Evolutionary conservation across 352 stramenopile species (phyloP).

Genomic region (Nannochloropsis limnetica): DNA sequence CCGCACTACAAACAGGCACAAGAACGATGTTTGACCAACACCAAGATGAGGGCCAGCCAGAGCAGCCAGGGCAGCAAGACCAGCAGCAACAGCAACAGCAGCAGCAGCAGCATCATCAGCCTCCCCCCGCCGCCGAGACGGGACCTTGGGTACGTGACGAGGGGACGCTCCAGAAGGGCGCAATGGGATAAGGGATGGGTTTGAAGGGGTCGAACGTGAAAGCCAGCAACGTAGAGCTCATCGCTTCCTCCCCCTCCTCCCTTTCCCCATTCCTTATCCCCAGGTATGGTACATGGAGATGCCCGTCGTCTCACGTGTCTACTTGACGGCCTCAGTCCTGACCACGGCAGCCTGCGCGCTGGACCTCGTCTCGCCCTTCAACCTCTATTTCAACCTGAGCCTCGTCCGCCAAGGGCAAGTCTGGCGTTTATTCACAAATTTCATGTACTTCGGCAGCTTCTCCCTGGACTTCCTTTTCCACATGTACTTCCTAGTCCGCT

Average conservation of each 20-base stretch:
- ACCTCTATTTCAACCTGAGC: constrained; percentile 82
- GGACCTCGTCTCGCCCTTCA: constrained; percentile 92
- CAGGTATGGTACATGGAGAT: constrained; percentile 94
- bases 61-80: neutral
- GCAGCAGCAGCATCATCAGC: neutral
- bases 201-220: neutral
- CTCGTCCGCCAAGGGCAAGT: constrained; percentile 94
- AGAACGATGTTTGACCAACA: constrained; percentile 7
- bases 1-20: neutral
- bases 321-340: constrained; percentile 92
- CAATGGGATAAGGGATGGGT: neutral
- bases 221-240: too few relatives aligned
- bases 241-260: neutral
- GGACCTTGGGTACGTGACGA: constrained; percentile 23
- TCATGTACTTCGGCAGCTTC: constrained; percentile 98
- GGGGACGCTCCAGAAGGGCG: neutral
- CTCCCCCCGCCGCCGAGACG: neutral
- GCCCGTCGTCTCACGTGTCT: constrained; percentile 88
- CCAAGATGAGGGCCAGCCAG: constrained; percentile 8
- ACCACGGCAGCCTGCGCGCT: constrained; percentile 87
- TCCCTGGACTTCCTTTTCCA: constrained; percentile 98
- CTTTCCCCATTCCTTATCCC: constrained; percentile 34
- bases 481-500: constrained; percentile 94
- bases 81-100: neutral
- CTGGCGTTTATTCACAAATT: constrained; percentile 93